phyloP scores from a whole-genome alignment of 2,329 filamentous ascomycete species.

The Herpotrichia juniperi region DNA sequence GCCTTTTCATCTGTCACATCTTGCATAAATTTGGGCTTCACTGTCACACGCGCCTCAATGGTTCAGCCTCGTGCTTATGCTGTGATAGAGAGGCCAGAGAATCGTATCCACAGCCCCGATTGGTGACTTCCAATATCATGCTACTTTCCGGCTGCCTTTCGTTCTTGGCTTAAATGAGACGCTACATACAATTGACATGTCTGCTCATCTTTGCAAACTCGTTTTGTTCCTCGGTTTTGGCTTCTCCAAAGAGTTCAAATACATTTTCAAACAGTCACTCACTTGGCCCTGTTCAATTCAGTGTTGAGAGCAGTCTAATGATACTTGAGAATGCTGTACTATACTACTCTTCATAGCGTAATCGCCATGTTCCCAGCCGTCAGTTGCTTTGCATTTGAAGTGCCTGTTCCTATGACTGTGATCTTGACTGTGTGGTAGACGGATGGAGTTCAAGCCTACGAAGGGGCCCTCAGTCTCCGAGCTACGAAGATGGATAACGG shows the following conservation, averaged over 20 bases:
- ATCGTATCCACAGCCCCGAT: not conserved
- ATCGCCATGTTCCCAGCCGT: conserved; percentile 21
- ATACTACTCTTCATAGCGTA: conserved; percentile 13
- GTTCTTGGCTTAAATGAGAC: not conserved
- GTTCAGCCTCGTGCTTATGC: conserved; percentile 7
- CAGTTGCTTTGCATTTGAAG: conserved; percentile 26
- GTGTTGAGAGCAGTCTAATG: not conserved
- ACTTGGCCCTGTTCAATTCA: not conserved
- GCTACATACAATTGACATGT: not conserved
- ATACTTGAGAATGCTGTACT: conserved; percentile 7
- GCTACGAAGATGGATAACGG: conserved; percentile 22
- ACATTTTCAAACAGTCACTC: not conserved
- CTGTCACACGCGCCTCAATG: conserved; percentile 6
- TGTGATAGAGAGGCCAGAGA: not conserved
- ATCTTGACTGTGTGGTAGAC: conserved; percentile 14
- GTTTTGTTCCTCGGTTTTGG: conserved; percentile 1
- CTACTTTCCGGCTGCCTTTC: conserved; percentile 5
- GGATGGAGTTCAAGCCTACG: conserved; percentile 28
- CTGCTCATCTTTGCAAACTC: not conserved
- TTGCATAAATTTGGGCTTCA: not conserved
- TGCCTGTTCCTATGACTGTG: conserved; percentile 22
- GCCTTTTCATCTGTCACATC: not conserved
- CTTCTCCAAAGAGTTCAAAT: not conserved
- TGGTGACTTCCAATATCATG: not conserved
- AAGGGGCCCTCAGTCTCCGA: conserved; percentile 25